Evolutionary conservation across 257 asterid genomes (phyloP).

Genomic region (Verbascum thapsus): DNA sequence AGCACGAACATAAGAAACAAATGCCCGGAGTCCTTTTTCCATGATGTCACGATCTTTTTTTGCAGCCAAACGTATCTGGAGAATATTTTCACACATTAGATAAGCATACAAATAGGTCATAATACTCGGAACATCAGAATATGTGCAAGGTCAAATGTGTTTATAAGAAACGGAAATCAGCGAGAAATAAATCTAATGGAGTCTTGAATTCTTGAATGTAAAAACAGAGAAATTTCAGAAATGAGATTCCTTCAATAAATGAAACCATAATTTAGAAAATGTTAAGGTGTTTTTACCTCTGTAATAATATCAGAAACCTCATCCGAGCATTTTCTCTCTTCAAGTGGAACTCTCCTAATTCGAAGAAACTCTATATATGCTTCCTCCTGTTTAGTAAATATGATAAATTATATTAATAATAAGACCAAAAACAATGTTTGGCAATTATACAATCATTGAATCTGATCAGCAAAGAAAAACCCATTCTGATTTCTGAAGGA

Average conservation of each 20-base stretch:
- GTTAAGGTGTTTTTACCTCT: constrained; percentile 46
- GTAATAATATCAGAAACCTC: constrained; percentile 70
- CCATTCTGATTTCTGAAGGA: not conserved
- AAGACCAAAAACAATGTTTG: constrained; percentile 5
- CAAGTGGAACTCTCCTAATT: constrained; percentile 70
- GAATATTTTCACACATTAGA: constrained; percentile 26
- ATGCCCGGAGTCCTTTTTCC: constrained; percentile 95
- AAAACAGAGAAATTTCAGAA: too few relatives aligned
- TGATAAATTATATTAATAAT: constrained; percentile 19
- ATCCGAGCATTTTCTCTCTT: constrained; percentile 58
- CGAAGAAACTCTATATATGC: constrained; percentile 82
- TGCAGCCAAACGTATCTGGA: constrained; percentile 80
- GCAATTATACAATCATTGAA: constrained; percentile 2
- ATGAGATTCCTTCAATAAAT: too few relatives aligned
- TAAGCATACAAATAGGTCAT: constrained; percentile 3
- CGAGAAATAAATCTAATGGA: too few relatives aligned
- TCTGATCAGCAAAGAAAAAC: not conserved
- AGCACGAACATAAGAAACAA: constrained; percentile 90
- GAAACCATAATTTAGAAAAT: too few relatives aligned
- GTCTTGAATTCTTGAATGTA: too few relatives aligned
- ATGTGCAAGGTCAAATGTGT: constrained; percentile 4
- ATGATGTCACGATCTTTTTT: constrained; percentile 85
- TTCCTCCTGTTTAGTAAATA: constrained; percentile 62
- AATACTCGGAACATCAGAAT: not conserved
- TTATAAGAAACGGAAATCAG: not conserved